Conservation (phyloP, 192 early-diverging fungal species). For the Coemansia interrupta region DNA sequence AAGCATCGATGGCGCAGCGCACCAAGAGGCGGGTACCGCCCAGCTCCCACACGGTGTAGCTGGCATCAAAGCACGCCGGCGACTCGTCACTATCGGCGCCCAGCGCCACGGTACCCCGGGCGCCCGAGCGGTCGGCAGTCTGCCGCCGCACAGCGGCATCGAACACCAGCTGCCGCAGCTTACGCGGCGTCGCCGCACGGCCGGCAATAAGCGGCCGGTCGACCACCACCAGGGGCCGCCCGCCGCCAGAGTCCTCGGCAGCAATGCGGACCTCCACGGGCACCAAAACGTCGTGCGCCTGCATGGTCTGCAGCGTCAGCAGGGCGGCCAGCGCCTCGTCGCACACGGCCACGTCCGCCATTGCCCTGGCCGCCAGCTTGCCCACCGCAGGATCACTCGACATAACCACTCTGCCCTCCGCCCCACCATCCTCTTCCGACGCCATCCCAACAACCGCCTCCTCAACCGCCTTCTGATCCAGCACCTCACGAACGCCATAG, state of each 20-base stretch:
- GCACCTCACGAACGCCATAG: constrained; percentile 7
- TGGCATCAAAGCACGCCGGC: constrained; percentile 4
- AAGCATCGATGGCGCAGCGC: constrained; percentile 40
- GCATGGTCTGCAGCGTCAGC: constrained; percentile 35
- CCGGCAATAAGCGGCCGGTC: constrained; percentile 27
- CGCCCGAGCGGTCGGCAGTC: constrained; percentile 3
- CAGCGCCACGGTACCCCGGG: constrained; percentile 19
- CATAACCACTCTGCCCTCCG: constrained; percentile 4
- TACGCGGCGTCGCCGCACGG: constrained; percentile 26
- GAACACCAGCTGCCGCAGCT: constrained; percentile 29
- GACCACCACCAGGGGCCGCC: constrained; percentile 16
- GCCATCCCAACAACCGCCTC: neutral
- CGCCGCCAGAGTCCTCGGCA: neutral
- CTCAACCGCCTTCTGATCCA: neutral
- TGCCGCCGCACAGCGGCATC: constrained; percentile 12
- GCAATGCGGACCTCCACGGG: constrained; percentile 17
- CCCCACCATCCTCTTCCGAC: neutral
- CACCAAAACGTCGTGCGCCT: constrained; percentile 25
- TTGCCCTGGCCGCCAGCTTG: constrained; percentile 16
- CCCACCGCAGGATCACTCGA: constrained; percentile 19
- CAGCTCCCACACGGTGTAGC: constrained; percentile 49
- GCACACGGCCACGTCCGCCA: constrained; percentile 36
- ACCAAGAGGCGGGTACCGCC: constrained; percentile 34
- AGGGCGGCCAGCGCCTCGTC: constrained; percentile 30
- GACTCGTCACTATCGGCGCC: neutral